Percentiles rank a stretch among this genome's conserved stretches.
Evolutionary conservation across 2,329 filamentous ascomycete species (phyloP).

Genomic region (Diplodia scrobiculata): DNA sequence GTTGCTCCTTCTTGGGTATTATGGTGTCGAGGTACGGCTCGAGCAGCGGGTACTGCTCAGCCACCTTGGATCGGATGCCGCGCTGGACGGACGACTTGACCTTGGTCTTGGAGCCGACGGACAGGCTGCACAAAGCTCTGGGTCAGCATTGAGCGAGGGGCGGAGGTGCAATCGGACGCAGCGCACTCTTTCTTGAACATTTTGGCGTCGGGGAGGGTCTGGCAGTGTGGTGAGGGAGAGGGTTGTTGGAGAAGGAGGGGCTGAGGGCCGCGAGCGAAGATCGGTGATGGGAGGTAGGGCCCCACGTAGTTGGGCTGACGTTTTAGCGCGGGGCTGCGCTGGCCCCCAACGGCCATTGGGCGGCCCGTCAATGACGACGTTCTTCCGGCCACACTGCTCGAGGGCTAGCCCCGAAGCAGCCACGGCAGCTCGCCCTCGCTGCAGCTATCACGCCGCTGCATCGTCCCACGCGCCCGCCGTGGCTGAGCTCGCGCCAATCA

Average conservation of each 20-base stretch:
- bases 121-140: slow-evolving; percentile 59
- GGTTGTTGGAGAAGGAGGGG: slow-evolving; percentile 20
- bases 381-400: background rate
- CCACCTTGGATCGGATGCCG: slow-evolving; percentile 76
- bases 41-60: slow-evolving; percentile 82
- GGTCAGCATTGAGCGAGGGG: slow-evolving; percentile 30
- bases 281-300: slow-evolving; percentile 25
- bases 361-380: background rate
- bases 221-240: slow-evolving; percentile 39
- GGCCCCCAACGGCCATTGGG: background rate
- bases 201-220: slow-evolving; percentile 2
- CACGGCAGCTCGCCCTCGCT: background rate
- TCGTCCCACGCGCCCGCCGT: slow-evolving; percentile 19
- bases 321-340: slow-evolving; percentile 17
- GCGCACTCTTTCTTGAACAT: slow-evolving; percentile 95
- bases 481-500: slow-evolving; percentile 18
- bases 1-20: slow-evolving; percentile 88
- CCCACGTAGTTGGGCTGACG: slow-evolving; percentile 27
- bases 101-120: slow-evolving; percentile 82
- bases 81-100: slow-evolving; percentile 96
- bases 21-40: slow-evolving; percentile 89
- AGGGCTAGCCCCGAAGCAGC: slow-evolving; percentile 3
- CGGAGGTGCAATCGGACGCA: background rate
- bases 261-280: slow-evolving; percentile 20
- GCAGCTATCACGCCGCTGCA: slow-evolving; percentile 4